Conservation (phyloP, 768 basidiomycete species). For the Amanita rubescens region DNA sequence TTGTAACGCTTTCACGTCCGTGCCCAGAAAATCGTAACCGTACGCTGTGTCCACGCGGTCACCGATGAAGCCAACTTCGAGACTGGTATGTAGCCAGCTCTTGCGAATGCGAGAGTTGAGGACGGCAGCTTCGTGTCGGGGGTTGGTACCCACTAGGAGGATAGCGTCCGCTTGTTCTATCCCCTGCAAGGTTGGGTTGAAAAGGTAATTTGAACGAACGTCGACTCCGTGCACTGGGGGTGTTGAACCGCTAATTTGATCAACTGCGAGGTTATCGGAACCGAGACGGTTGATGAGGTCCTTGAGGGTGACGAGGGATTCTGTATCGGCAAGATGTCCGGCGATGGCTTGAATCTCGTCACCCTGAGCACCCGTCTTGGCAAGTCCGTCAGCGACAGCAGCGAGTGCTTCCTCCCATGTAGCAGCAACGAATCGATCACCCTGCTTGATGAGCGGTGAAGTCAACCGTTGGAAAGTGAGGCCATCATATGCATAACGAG, state of each 20-base stretch:
- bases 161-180: slow-evolving; percentile 90
- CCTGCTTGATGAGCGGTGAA: slow-evolving; percentile 81
- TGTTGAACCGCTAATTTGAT: slow-evolving; percentile 60
- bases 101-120: slow-evolving; percentile 96
- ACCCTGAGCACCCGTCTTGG: slow-evolving; percentile 71
- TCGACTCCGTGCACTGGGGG: slow-evolving; percentile 79
- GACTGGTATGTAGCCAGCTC: slow-evolving; percentile 81
- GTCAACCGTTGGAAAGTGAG: slow-evolving; percentile 93
- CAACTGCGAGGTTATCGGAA: slow-evolving; percentile 87
- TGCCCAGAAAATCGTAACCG: slow-evolving; percentile 87
- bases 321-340: slow-evolving; percentile 89
- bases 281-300: slow-evolving; percentile 90
- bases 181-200: slow-evolving; percentile 88
- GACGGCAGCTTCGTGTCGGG: slow-evolving; percentile 94
- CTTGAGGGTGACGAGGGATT: slow-evolving; percentile 88
- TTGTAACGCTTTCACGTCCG: slow-evolving; percentile 63
- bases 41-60: slow-evolving; percentile 89
- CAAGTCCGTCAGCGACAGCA: slow-evolving; percentile 73
- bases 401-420: slow-evolving; percentile 87
- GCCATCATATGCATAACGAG: slow-evolving; percentile 94
- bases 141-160: slow-evolving; percentile 92
- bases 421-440: slow-evolving; percentile 86
- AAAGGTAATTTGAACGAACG: slow-evolving; percentile 91
- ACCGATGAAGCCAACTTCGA: slow-evolving; percentile 87
- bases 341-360: slow-evolving; percentile 95